phyloP scores from a whole-genome alignment of 139 green algal species.

The Chlorella ohadii region DNA sequence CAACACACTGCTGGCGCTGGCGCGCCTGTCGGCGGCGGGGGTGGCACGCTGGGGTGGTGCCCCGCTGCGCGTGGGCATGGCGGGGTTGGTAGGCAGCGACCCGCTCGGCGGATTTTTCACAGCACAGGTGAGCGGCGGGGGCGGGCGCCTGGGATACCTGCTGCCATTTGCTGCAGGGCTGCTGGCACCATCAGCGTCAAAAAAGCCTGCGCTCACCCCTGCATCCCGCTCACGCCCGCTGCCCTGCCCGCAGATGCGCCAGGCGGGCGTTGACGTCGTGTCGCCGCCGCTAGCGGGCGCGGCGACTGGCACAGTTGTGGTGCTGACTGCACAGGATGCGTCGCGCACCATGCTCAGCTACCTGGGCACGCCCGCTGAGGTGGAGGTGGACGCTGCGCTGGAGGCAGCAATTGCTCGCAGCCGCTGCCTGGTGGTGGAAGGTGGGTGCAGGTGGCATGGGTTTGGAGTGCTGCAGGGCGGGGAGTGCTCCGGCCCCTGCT shows the following conservation, averaged over 20 bases:
- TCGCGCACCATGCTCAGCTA: slow-evolving; percentile 93
- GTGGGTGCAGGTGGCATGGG: slow-evolving; percentile 51
- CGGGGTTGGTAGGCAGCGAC: slow-evolving; percentile 72
- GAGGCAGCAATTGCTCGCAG: slow-evolving; percentile 56
- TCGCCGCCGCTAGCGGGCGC: slow-evolving; percentile 43
- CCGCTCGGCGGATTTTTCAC: slow-evolving; percentile 81
- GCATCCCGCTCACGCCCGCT: not conserved
- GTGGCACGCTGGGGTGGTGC: not conserved
- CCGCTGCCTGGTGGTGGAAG: slow-evolving; percentile 80
- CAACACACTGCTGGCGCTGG: slow-evolving; percentile 91
- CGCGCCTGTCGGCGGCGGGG: slow-evolving; percentile 65
- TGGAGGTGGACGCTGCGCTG: slow-evolving; percentile 55
- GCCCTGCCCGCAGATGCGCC: slow-evolving; percentile 55
- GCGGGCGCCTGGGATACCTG: not conserved
- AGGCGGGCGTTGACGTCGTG: slow-evolving; percentile 76
- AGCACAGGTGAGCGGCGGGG: slow-evolving; percentile 13
- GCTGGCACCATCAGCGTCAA: too few species aligned
- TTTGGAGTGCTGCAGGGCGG: slow-evolving; percentile 25
- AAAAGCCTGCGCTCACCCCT: too few species aligned
- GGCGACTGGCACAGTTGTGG: slow-evolving; percentile 83
- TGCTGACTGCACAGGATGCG: slow-evolving; percentile 92
- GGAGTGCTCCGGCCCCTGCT: too few species aligned
- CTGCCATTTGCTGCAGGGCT: too few species aligned
- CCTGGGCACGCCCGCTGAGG: slow-evolving; percentile 54
- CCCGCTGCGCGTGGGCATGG: slow-evolving; percentile 74